phyloP scores from a whole-genome alignment of 1,139 yeast genomes.

The Taphrina deformans region DNA sequence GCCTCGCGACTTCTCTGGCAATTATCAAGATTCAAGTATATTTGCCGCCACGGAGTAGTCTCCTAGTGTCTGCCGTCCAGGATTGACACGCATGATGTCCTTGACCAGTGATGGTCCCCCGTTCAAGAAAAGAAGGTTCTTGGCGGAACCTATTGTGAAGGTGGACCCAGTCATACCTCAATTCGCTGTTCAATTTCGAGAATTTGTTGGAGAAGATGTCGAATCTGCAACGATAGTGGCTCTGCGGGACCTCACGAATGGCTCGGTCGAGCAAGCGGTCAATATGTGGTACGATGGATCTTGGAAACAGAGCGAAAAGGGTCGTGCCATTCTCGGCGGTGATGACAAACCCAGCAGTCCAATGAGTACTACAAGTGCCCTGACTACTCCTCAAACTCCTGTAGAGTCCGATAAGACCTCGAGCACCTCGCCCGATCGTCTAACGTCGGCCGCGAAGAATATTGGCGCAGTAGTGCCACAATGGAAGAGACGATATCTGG shows the following conservation, averaged over 20 bases:
- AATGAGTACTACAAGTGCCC: no score
- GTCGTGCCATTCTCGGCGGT: neutral
- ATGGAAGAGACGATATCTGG: conserved; percentile 54
- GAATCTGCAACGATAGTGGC: neutral
- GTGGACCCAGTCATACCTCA: neutral
- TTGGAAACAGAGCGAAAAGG: conserved; percentile 11
- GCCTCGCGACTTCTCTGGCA: conserved; percentile 2
- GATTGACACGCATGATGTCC: conserved; percentile 8
- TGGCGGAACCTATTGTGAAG: conserved; percentile 14
- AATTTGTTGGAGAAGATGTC: conserved; percentile 9
- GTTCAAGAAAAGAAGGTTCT: conserved; percentile 28
- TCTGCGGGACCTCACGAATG: conserved; percentile 38
- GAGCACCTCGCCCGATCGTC: neutral
- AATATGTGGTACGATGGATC: conserved; percentile 39
- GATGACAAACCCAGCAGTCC: neutral
- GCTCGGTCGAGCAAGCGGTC: conserved; percentile 43
- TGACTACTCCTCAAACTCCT: neutral
- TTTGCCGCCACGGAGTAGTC: neutral
- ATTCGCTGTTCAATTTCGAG: neutral
- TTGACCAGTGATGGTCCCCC: conserved; percentile 18
- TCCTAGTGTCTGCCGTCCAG: no score
- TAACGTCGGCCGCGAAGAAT: neutral
- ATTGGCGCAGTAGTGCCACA: neutral
- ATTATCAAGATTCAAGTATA: neutral
- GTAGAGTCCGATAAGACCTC: neutral